phyloP scores from a whole-genome alignment of 495 filamentous ascomycete genomes.

The Penicillium odoratum region DNA sequence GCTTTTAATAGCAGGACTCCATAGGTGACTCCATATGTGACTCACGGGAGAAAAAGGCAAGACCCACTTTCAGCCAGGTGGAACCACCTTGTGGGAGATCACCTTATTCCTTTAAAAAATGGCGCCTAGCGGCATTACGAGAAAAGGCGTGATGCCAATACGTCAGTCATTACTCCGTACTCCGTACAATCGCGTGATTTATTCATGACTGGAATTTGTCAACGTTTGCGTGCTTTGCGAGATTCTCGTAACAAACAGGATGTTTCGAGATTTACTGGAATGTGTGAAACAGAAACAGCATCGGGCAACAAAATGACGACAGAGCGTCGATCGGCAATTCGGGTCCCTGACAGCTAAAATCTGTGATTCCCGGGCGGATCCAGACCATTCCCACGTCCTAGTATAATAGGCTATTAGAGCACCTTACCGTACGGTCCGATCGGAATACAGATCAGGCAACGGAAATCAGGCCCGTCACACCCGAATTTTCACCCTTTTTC shows the following conservation, averaged over 20 bases:
- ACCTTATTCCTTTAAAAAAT: slow-evolving; percentile 20
- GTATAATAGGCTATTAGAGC: background rate
- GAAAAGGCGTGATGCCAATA: slow-evolving; percentile 23
- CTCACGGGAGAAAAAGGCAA: slow-evolving; percentile 21
- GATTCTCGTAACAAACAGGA: background rate
- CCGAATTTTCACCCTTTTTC: slow-evolving; percentile 1
- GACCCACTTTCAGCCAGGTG: slow-evolving; percentile 17
- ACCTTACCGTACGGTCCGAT: slow-evolving; percentile 25
- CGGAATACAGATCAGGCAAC: slow-evolving; percentile 27
- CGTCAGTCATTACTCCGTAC: slow-evolving; percentile 2
- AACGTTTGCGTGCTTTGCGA: background rate
- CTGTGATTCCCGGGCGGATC: slow-evolving; percentile 11
- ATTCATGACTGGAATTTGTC: background rate
- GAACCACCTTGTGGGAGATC: slow-evolving; percentile 22
- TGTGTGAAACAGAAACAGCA: slow-evolving; percentile 8
- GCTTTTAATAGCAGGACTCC: slow-evolving; percentile 15
- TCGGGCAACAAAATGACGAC: slow-evolving; percentile 9
- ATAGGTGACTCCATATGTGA: slow-evolving; percentile 16
- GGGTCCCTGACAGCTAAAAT: slow-evolving; percentile 9
- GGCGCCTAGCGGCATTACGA: slow-evolving; percentile 16
- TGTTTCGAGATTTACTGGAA: slow-evolving; percentile 10
- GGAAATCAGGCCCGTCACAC: slow-evolving; percentile 1
- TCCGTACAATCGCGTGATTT: slow-evolving; percentile 12
- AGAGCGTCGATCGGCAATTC: slow-evolving; percentile 6
- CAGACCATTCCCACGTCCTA: background rate